Conservation (phyloP, 768 basidiomycete genomes). For the Leucocoprinus birnbaumii region DNA sequence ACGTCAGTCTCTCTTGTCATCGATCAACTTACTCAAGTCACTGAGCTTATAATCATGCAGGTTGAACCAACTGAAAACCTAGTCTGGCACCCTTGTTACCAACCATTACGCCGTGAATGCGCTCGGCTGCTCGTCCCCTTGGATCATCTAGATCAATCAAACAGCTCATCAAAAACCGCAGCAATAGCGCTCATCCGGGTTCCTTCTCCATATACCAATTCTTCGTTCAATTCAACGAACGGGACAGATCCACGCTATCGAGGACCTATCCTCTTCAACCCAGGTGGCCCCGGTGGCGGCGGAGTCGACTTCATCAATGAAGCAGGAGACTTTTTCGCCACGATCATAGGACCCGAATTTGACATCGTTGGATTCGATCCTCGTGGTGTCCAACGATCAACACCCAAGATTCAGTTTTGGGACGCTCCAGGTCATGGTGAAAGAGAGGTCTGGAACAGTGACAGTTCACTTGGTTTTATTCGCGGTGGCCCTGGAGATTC, state of each 20-base stretch:
- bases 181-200: constrained; percentile 39
- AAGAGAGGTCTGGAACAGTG: not conserved
- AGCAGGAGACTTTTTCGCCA: constrained; percentile 22
- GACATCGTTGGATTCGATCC: constrained; percentile 48
- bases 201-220: too few relatives aligned
- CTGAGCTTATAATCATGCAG: constrained; percentile 2
- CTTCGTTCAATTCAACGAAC: too few relatives aligned
- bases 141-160: constrained; percentile 31
- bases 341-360: constrained; percentile 38
- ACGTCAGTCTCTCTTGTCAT: not conserved
- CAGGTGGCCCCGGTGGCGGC: constrained; percentile 47
- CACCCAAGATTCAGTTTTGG: constrained; percentile 32
- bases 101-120: constrained; percentile 12
- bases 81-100: constrained; percentile 15
- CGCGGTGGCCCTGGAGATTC: constrained; percentile 13
- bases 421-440: constrained; percentile 9
- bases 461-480: constrained; percentile 22
- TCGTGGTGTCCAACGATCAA: constrained; percentile 34
- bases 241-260: constrained; percentile 27
- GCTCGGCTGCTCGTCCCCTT: constrained; percentile 15
- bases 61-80: constrained; percentile 13
- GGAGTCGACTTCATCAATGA: constrained; percentile 29
- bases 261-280: constrained; percentile 44
- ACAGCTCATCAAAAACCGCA: constrained; percentile 24
- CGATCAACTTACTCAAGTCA: not conserved